Conservation (phyloP, 345 rosid species). For the Eucalyptus marginata region DNA sequence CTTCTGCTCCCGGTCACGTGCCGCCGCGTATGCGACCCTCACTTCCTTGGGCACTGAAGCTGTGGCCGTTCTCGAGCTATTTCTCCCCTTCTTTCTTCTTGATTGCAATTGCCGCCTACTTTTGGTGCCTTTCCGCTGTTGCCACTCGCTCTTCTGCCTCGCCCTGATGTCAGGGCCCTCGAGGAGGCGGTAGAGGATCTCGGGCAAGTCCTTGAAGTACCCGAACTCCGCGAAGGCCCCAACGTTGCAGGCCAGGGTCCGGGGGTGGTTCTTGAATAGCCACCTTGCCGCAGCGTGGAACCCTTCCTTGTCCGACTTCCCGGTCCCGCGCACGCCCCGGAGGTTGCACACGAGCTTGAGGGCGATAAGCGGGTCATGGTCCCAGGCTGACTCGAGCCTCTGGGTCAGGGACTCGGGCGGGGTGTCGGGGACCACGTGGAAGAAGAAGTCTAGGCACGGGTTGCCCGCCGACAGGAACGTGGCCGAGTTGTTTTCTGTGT, state of each 20-base stretch:
- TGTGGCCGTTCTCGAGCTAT: neutral
- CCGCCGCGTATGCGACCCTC: constrained; percentile 14
- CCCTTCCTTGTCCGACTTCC: constrained; percentile 64
- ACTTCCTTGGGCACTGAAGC: neutral
- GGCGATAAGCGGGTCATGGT: constrained; percentile 32
- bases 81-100: neutral
- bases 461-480: constrained; percentile 36
- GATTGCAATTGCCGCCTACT: neutral
- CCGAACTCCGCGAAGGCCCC: constrained; percentile 36
- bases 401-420: constrained; percentile 9
- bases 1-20: constrained; percentile 18
- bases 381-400: constrained; percentile 29
- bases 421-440: constrained; percentile 46
- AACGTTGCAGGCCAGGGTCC: constrained; percentile 47
- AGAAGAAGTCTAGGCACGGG: constrained; percentile 62
- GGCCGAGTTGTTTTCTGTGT: constrained; percentile 27
- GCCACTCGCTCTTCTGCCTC: constrained; percentile 31
- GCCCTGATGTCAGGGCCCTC: constrained; percentile 31
- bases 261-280: constrained; percentile 47
- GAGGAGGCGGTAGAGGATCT: constrained; percentile 54
- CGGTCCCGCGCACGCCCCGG: constrained; percentile 66
- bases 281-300: constrained; percentile 50
- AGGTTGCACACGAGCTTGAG: constrained; percentile 53
- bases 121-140: neutral
- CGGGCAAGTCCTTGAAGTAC: constrained; percentile 58